These are phyloP conservation scores for Aspergillus melleus DNA, from an alignment of 2,329 filamentous ascomycete genomes.

Conservation along the genomic window DNA sequence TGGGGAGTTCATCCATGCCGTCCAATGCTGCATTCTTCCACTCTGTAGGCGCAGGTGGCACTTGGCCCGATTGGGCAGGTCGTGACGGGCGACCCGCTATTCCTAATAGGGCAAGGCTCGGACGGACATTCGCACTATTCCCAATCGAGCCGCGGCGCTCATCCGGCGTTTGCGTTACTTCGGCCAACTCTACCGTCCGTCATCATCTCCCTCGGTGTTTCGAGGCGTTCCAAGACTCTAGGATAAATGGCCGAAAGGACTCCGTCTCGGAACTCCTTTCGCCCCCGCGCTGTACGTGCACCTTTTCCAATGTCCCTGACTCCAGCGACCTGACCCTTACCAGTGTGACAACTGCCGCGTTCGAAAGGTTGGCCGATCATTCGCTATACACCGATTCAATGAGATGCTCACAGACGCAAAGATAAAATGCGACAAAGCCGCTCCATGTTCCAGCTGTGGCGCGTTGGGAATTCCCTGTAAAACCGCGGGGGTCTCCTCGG, in stretches of 20 bases:
- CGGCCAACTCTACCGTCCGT: neutral
- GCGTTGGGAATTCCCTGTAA: conserved; percentile 21
- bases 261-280: conserved; percentile 21
- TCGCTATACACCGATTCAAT: neutral
- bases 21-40: neutral
- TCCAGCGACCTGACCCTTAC: neutral
- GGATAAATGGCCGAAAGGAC: conserved; percentile 12
- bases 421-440: conserved; percentile 25
- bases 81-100: neutral
- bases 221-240: neutral
- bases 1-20: neutral
- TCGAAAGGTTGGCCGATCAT: conserved; percentile 22
- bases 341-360: conserved; percentile 31
- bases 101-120: neutral
- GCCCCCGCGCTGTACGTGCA: conserved; percentile 24
- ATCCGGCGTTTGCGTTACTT: neutral
- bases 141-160: neutral
- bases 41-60: neutral
- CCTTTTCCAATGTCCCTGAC: neutral
- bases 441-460: conserved; percentile 25
- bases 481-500: conserved; percentile 2
- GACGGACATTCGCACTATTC: neutral
- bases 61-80: neutral
- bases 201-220: neutral
- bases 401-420: conserved; percentile 1